Conservation (phyloP, 805 yeast genomes). For the Barnettozyma siamensis region DNA sequence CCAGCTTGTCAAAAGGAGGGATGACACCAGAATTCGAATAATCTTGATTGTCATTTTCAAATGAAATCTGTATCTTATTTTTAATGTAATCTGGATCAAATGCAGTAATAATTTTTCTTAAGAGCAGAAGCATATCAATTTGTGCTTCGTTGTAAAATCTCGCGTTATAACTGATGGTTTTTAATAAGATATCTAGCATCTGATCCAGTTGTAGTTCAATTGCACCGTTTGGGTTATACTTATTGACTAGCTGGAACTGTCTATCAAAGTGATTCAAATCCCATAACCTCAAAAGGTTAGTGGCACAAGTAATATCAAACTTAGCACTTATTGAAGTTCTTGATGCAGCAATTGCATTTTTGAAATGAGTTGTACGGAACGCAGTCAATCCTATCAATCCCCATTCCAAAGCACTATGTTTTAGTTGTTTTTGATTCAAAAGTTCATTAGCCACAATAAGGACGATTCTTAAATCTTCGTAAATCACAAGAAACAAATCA, state of each 20-base stretch:
- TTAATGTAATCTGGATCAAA: slow-evolving; percentile 29
- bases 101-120: slow-evolving; percentile 36
- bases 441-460: slow-evolving; percentile 29
- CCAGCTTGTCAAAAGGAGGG: slow-evolving; percentile 24
- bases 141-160: slow-evolving; percentile 61
- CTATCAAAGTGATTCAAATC: slow-evolving; percentile 9
- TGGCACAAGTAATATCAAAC: slow-evolving; percentile 58
- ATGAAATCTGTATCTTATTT: slow-evolving; percentile 24
- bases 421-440: slow-evolving; percentile 21
- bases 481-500: slow-evolving; percentile 60
- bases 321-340: slow-evolving; percentile 49
- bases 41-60: slow-evolving; percentile 25
- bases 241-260: slow-evolving; percentile 12
- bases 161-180: slow-evolving; percentile 53
- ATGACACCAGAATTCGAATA: slow-evolving; percentile 21
- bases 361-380: slow-evolving; percentile 41
- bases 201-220: slow-evolving; percentile 29
- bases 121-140: slow-evolving; percentile 35
- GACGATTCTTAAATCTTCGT: slow-evolving; percentile 51
- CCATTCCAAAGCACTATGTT: slow-evolving; percentile 69
- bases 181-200: slow-evolving; percentile 38
- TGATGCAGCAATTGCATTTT: slow-evolving; percentile 46
- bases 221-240: slow-evolving; percentile 15
- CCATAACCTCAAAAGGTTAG: slow-evolving; percentile 41
- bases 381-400: slow-evolving; percentile 59